Evolutionary conservation across 2,329 filamentous ascomycete genomes (phyloP).

Genomic region (Emericellopsis cladophorae): DNA sequence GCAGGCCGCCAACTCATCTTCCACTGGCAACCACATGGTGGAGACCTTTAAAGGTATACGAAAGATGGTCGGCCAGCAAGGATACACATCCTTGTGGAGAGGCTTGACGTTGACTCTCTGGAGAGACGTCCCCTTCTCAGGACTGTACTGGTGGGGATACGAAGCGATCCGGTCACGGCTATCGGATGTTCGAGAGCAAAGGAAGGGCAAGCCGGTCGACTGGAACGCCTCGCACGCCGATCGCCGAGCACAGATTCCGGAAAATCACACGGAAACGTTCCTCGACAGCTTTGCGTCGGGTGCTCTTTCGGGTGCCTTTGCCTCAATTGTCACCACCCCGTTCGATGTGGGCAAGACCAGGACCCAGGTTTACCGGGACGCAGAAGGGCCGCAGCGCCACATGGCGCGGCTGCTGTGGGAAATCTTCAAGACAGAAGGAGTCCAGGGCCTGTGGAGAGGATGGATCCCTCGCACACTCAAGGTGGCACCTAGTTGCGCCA

Average conservation of each 20-base stretch:
- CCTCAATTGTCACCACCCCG: conserved; percentile 80
- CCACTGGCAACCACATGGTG: conserved; percentile 56
- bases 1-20: conserved; percentile 56
- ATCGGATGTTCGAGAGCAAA: conserved; percentile 51
- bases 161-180: conserved; percentile 66
- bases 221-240: conserved; percentile 24
- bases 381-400: conserved; percentile 31
- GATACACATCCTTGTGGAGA: conserved; percentile 77
- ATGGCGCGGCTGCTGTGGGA: conserved; percentile 82
- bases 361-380: conserved; percentile 68
- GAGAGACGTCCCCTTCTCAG: conserved; percentile 95
- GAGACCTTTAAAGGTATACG: conserved; percentile 66
- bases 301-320: conserved; percentile 68
- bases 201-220: conserved; percentile 24
- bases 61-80: conserved; percentile 66
- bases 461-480: conserved; percentile 89
- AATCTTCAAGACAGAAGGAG: conserved; percentile 78
- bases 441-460: conserved; percentile 72
- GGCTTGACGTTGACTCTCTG: conserved; percentile 84
- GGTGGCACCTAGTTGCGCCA: conserved; percentile 90
- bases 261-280: conserved; percentile 67
- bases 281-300: conserved; percentile 83
- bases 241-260: conserved; percentile 45
- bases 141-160: conserved; percentile 97
- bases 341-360: conserved; percentile 97